Evolutionary conservation across 2,329 filamentous ascomycete species (phyloP).

Genomic region (Chrysoporthe puriensis): DNA sequence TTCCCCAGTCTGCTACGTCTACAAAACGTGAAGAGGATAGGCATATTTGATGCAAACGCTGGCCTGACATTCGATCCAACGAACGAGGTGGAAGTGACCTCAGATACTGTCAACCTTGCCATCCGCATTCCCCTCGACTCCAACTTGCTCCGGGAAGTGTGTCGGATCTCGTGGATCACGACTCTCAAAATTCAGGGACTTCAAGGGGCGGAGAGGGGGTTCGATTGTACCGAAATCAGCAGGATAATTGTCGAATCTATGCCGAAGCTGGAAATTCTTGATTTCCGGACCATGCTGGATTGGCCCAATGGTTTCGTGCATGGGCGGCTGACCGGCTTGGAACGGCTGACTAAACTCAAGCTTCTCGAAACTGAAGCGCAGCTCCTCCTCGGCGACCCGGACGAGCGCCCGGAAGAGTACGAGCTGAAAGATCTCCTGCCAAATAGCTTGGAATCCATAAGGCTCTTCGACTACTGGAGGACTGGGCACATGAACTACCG

Average conservation of each 20-base stretch:
- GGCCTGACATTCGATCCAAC: no score
- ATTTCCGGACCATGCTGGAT: background rate
- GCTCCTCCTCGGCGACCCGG: background rate
- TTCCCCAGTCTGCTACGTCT: background rate
- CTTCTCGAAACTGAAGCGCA: background rate
- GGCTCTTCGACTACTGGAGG: background rate
- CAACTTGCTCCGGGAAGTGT: background rate
- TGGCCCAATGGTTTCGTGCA: background rate
- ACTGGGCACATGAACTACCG: background rate
- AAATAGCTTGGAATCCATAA: background rate
- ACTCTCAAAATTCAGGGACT: background rate
- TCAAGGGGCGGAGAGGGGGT: background rate
- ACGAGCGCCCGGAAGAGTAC: background rate
- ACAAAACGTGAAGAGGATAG: background rate
- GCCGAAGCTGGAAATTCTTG: background rate
- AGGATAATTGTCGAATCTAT: background rate
- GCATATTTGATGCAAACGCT: background rate
- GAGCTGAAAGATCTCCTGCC: background rate
- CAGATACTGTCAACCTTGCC: background rate
- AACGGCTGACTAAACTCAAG: background rate
- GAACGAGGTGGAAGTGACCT: background rate
- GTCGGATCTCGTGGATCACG: background rate
- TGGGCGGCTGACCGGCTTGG: background rate
- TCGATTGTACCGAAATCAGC: background rate
- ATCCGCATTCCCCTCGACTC: background rate